Evolutionary conservation across 768 basidiomycete species (phyloP), one percentile per base, ranked within the genome.

Genomic region (Hydnomerulius pinastri): DNA sequence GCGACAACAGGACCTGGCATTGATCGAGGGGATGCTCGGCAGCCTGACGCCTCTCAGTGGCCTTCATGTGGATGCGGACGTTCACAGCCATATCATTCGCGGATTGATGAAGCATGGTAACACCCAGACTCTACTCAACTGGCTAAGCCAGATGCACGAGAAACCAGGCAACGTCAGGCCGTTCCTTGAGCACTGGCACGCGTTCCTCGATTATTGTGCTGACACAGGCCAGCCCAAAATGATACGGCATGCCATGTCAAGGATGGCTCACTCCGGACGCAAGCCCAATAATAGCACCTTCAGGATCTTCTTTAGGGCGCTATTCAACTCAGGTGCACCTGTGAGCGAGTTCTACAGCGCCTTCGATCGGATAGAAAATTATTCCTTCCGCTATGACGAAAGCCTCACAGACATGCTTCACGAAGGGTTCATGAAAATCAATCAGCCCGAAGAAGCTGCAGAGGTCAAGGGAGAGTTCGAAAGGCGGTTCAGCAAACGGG

Each of bases 141-240:
- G 85, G 78, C 66, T 89, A 3, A 59, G 57, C 37, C 70, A 70
- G n/a, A 83, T 87, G 76, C 72, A 77, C 12, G 66, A 66, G 21
- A 77, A 76, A 43, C 73, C 81, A 3, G 77, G 77, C 2, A 59
- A 73, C 29, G 54, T 76, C 37, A 62, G 61, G 4, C 82, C 83
- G 0, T 74, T 76, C 20, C 65, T 77, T 30, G 70, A 77, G 18
- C 82, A 83, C 49, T 82, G 82, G 70, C 78, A 85, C 53, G 51
- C 74, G 9, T 75, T 84, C 53, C 67, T 87, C 29, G 70, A 77
- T 30, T 65, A 62, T 15, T 76, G 74, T 50, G 61, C 56, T 33
- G 56, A 59, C 47, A 51, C 47, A 18, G 69, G 65, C 12, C 62
- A 67, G 44, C 51, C 59, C 38, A 59, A 46, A 25, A 38, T 64